phyloP scores from a whole-genome alignment of 2,329 filamentous ascomycete species.

The Neodidymelliopsis sp. region DNA sequence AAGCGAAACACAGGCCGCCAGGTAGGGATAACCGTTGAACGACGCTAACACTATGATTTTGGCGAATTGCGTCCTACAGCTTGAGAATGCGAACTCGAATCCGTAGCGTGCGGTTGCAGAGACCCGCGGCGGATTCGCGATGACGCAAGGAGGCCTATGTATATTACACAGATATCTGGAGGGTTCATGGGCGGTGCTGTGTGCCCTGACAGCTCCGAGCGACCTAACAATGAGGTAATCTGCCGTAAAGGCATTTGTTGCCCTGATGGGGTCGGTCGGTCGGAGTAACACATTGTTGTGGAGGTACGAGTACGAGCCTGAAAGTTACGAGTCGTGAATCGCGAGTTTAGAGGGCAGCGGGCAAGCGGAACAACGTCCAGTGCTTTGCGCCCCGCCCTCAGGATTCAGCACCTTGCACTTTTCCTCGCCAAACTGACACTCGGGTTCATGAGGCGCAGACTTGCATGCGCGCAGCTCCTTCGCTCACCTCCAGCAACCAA shows the following conservation, averaged over 20 bases:
- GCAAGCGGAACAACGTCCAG: constrained; percentile 7
- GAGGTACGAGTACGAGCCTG: constrained; percentile 11
- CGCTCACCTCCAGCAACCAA: background rate
- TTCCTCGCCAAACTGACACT: background rate
- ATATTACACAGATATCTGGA: background rate
- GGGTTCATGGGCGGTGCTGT: background rate
- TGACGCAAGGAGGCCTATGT: constrained; percentile 1
- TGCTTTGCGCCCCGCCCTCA: constrained; percentile 6
- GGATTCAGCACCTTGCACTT: constrained; percentile 2
- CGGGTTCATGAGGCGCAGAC: background rate
- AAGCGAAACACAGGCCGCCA: constrained; percentile 24
- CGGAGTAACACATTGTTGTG: constrained; percentile 9
- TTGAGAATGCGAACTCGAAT: constrained; percentile 11
- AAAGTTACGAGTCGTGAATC: background rate
- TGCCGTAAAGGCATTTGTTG: background rate
- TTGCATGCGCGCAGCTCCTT: background rate
- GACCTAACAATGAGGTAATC: background rate
- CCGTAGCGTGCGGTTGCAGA: background rate
- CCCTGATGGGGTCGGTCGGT: constrained; percentile 8
- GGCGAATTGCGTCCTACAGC: constrained; percentile 1
- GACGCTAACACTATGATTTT: constrained; percentile 27
- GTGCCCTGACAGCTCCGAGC: background rate
- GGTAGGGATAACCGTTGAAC: constrained; percentile 29
- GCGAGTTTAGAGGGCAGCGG: constrained; percentile 2
- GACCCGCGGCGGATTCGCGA: background rate